phyloP scores from a whole-genome alignment of 441 rosid species.

The Gossypium laxum region DNA sequence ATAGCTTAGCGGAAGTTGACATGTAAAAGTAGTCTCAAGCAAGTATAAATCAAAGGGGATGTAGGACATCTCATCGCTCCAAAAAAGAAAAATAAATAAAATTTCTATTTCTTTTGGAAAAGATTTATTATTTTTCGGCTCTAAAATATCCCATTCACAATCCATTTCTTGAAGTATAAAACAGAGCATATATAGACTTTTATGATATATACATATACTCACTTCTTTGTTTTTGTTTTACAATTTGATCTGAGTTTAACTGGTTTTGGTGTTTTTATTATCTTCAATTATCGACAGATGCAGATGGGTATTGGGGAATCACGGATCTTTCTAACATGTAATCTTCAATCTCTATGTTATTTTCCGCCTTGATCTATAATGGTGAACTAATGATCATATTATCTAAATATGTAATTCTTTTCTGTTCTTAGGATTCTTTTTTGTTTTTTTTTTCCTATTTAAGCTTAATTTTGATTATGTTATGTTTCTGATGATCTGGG shows the following conservation, averaged over 20 bases:
- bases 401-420: constrained; percentile 17
- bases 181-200: constrained; percentile 16
- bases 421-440: constrained; percentile 6
- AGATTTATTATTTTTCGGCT: constrained; percentile 13
- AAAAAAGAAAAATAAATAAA: not conserved
- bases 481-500: constrained; percentile 33
- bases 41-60: not conserved
- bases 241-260: constrained; percentile 17
- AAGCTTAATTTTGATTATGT: constrained; percentile 9
- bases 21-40: not conserved
- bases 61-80: not conserved
- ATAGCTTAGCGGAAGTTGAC: not conserved
- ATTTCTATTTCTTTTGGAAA: not conserved
- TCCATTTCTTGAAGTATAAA: constrained; percentile 14
- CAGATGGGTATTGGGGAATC: constrained; percentile 44
- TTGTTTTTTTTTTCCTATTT: constrained; percentile 4
- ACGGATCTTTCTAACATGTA: constrained; percentile 28
- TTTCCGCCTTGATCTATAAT: constrained; percentile 28
- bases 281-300: constrained; percentile 37
- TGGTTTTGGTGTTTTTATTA: not conserved
- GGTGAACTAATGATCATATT: constrained; percentile 31
- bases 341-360: constrained; percentile 27
- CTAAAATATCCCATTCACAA: constrained; percentile 18
- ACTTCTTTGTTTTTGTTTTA: constrained; percentile 14
- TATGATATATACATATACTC: constrained; percentile 17